These are phyloP conservation scores for Dactylellina leptospora DNA, from an alignment of 2,329 filamentous ascomycete species.

Conservation along the genomic window DNA sequence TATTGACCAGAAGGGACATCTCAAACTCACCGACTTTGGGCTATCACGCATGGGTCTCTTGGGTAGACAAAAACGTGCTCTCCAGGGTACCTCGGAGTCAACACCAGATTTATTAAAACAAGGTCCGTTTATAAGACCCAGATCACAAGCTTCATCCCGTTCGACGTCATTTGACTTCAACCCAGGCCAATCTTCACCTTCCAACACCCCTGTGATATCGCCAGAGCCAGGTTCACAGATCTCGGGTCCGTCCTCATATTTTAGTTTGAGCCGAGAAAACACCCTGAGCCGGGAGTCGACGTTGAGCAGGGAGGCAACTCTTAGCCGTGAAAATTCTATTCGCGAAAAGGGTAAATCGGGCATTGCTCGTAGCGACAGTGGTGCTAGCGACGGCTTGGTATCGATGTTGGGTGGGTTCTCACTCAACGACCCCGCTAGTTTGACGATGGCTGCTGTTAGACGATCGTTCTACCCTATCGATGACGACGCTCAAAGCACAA, in stretches of 20 bases:
- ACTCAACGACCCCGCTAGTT: constrained; percentile 69
- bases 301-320: constrained; percentile 68
- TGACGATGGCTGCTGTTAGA: constrained; percentile 57
- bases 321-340: constrained; percentile 50
- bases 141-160: constrained; percentile 86
- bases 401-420: constrained; percentile 84
- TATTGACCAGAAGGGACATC: constrained; percentile 94
- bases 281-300: constrained; percentile 62
- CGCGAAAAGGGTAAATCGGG: constrained; percentile 66
- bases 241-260: constrained; percentile 89
- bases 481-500: constrained; percentile 76
- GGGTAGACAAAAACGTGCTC: constrained; percentile 90
- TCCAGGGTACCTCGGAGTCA: constrained; percentile 80
- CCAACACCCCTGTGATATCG: constrained; percentile 84
- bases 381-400: constrained; percentile 83
- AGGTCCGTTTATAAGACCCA: constrained; percentile 84
- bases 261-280: constrained; percentile 75
- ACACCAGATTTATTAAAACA: constrained; percentile 91
- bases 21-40: constrained; percentile 97
- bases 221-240: constrained; percentile 73
- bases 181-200: constrained; percentile 75
- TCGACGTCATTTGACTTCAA: constrained; percentile 94
- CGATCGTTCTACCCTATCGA: constrained; percentile 71
- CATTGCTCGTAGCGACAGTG: constrained; percentile 88
- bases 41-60: constrained; percentile 96